Conservation (phyloP, 2,329 filamentous ascomycete genomes). For the Epichloe coenophiala region DNA sequence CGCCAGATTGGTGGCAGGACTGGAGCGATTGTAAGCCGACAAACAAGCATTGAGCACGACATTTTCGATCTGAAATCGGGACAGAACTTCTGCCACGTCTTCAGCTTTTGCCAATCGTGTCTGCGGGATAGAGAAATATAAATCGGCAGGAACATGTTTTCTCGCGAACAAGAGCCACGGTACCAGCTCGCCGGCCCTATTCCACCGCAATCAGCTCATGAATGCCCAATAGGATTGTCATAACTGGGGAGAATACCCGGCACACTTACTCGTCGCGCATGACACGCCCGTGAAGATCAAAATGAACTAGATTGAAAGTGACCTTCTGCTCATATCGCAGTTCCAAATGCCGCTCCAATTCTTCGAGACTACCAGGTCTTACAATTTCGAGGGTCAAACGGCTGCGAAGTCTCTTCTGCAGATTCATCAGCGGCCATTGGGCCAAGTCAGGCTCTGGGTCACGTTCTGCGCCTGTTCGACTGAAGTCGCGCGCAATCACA, state of each 20-base stretch:
- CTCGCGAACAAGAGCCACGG: conserved; percentile 16
- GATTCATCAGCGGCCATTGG: conserved; percentile 16
- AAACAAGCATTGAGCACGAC: conserved; percentile 17
- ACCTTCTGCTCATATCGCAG: conserved; percentile 11
- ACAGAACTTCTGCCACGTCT: conserved; percentile 13
- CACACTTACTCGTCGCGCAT: conserved; percentile 13
- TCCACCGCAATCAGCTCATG: background rate
- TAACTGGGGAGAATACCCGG: background rate
- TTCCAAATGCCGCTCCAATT: conserved; percentile 12
- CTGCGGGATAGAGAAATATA: conserved; percentile 11
- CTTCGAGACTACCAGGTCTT: conserved; percentile 13
- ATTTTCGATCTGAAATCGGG: conserved; percentile 13
- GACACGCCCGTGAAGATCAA: conserved; percentile 16
- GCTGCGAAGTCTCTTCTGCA: conserved; percentile 15
- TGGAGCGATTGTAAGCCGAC: conserved; percentile 15
- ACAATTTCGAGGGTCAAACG: conserved; percentile 14
- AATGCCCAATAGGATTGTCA: background rate
- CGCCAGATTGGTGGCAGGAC: conserved; percentile 13
- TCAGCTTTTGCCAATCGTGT: conserved; percentile 12
- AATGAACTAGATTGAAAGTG: conserved; percentile 15
- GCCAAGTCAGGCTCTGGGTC: conserved; percentile 17
- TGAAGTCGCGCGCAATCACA: conserved; percentile 16
- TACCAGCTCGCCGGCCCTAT: conserved; percentile 9
- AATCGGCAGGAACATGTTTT: conserved; percentile 5
- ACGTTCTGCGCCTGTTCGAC: conserved; percentile 11